A percentile compares a stretch with the other conserved stretches of the same genome.
Conservation (phyloP, 371 early-diverging fungal species). For the Choanephora cucurbitarum region DNA sequence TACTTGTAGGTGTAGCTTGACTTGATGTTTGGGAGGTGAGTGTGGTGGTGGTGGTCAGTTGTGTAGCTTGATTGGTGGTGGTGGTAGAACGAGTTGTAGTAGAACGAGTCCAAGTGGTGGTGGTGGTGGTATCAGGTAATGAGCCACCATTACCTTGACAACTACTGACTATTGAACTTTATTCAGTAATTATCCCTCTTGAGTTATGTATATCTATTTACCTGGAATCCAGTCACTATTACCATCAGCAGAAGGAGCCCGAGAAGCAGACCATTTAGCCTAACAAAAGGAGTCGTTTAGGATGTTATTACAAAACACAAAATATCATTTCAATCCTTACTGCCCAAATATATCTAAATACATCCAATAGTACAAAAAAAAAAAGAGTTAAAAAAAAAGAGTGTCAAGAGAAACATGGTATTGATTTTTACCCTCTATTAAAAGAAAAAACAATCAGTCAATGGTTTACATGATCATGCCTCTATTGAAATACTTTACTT, state of each 20-base stretch:
- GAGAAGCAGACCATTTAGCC: constrained; percentile 43
- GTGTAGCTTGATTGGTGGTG: no score
- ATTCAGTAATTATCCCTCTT: no score
- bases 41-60: neutral
- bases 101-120: constrained; percentile 5
- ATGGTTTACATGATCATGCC: no score
- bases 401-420: no score
- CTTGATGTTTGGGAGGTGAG: no score
- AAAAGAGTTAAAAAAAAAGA: neutral
- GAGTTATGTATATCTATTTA: no score
- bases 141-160: constrained; percentile 4
- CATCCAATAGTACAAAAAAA: constrained; percentile 6
- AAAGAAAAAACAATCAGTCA: no score
- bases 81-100: constrained; percentile 8
- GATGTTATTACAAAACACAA: no score
- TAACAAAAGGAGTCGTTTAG: constrained; percentile 8
- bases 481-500: no score
- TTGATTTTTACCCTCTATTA: no score
- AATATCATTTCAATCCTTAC: no score
- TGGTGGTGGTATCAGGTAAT: constrained; percentile 3
- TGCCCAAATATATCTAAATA: constrained; percentile 42
- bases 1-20: constrained; percentile 21
- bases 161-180: constrained; percentile 17
- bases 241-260: constrained; percentile 21
- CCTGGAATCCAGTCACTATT: constrained; percentile 36